Evolutionary conservation across 352 stramenopile species (phyloP), one percentile per base, ranked within the genome.

Genomic region (Phytopythium cucurbitacearum): DNA sequence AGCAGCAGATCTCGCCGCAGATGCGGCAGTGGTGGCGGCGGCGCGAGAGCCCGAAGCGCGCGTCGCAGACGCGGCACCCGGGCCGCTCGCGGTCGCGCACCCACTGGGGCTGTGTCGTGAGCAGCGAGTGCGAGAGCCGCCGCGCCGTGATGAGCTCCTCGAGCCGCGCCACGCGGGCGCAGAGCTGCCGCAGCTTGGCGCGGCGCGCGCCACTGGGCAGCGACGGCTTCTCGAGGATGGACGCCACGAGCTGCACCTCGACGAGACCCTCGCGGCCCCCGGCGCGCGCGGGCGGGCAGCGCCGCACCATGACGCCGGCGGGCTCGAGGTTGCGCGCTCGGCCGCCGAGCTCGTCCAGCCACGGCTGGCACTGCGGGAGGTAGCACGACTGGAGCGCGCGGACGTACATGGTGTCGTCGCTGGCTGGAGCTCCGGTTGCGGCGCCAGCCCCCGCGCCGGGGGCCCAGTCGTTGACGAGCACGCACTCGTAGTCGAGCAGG

Each of bases 401-500:
- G 43, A 91, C 74, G 51, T 84, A 87, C 80, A 91, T 91, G 21
- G 21, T 28, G 21, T 28, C 21, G n/a, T n/a, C n/a, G n/a, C n/a
- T n/a, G n/a, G n/a, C n/a, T n/a, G n/a, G n/a, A n/a, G n/a, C n/a
- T n/a, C n/a, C n/a, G n/a, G n/a, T 21, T 73, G 80, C 10, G 62
- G 62, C 4, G 56, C 40, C 7, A n/a, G 5, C 39, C 41, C 77
- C 64, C 1, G 64, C 62, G 45, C 62, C 51, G 39, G 82, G 75
- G 33, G 82, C 73, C 81, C 81, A 91, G 62, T 91, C 81, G 47
- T 87, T 86, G 36, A 89, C 69, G 48, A 91, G 53, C 16, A 87
- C 66, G 36, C 79, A 87, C 47, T 88, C 75, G 60, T 89, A 91
- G 69, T 91, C 81, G 36, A 91, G 46, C 28, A 89, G 64, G 35